These are phyloP conservation scores for Trichosporon faecale DNA, from an alignment of 1,284 basidiomycete genomes.

Conservation along the genomic window DNA sequence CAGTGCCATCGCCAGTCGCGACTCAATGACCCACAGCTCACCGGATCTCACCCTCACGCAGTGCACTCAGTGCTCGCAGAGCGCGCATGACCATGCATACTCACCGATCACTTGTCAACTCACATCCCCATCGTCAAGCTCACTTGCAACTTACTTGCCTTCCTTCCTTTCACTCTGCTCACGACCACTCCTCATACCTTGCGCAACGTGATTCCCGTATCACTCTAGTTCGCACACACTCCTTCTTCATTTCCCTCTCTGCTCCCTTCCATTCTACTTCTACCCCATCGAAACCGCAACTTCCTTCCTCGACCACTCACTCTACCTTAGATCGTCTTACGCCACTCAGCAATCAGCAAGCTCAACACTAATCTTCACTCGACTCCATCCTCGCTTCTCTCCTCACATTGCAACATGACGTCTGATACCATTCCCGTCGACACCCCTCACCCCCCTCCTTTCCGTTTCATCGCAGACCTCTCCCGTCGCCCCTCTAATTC, in stretches of 20 bases:
- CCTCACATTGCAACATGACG: background rate
- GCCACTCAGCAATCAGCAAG: background rate
- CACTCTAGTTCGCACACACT: background rate
- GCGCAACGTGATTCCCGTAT: background rate
- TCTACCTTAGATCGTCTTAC: background rate
- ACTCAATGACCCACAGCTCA: background rate
- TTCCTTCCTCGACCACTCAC: background rate
- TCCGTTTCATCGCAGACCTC: background rate
- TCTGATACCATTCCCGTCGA: background rate
- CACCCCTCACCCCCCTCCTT: background rate
- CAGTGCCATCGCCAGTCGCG: background rate
- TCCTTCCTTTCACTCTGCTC: conserved; percentile 1
- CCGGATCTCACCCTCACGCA: background rate
- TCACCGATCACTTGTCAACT: background rate
- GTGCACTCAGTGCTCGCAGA: background rate
- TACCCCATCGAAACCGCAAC: background rate
- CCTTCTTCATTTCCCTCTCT: background rate
- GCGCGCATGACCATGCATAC: no score
- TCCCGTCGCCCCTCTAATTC: background rate
- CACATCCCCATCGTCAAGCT: background rate
- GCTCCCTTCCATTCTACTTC: background rate
- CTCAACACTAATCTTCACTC: background rate
- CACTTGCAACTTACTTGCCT: background rate
- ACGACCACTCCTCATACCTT: background rate
- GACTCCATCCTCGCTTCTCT: background rate